These are phyloP conservation scores for Lentinula edodes DNA, from an alignment of 768 basidiomycete genomes.

Conservation along the genomic window DNA sequence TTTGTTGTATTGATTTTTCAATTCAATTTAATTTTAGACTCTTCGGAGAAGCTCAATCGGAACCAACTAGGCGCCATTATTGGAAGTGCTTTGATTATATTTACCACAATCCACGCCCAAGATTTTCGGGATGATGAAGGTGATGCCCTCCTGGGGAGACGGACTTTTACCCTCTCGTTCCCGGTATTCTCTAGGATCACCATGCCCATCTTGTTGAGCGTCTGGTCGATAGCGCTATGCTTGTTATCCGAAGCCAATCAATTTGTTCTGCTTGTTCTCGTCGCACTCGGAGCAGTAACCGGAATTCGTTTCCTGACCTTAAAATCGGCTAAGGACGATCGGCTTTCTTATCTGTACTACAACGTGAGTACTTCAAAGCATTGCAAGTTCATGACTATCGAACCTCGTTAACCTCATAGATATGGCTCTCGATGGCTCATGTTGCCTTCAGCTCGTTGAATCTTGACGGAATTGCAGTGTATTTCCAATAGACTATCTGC, in stretches of 20 bases:
- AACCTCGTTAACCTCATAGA: neutral
- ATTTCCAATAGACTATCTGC: no score
- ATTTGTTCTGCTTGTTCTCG: neutral
- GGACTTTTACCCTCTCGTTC: slow-evolving; percentile 24
- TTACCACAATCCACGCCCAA: slow-evolving; percentile 31
- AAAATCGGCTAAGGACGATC: neutral
- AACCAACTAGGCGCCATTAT: neutral
- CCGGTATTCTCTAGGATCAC: slow-evolving; percentile 23
- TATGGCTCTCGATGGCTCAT: neutral
- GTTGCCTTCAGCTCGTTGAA: neutral
- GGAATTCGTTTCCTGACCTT: neutral
- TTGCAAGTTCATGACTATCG: neutral
- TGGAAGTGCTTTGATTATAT: slow-evolving; percentile 22
- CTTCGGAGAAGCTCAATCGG: neutral
- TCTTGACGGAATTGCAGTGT: neutral
- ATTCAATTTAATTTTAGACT: neutral
- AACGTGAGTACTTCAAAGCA: neutral
- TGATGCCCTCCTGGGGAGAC: slow-evolving; percentile 21
- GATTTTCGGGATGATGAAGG: slow-evolving; percentile 29
- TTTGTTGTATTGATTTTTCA: neutral
- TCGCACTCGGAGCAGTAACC: neutral
- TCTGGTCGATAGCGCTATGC: neutral
- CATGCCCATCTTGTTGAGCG: neutral
- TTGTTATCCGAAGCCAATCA: neutral
- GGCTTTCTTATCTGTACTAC: slow-evolving; percentile 1